A percentile compares a stretch with the other conserved stretches of the same genome.
Evolutionary conservation across 2,329 filamentous ascomycete genomes (phyloP).

Genomic region (Gnomoniopsis smithogilvyi): DNA sequence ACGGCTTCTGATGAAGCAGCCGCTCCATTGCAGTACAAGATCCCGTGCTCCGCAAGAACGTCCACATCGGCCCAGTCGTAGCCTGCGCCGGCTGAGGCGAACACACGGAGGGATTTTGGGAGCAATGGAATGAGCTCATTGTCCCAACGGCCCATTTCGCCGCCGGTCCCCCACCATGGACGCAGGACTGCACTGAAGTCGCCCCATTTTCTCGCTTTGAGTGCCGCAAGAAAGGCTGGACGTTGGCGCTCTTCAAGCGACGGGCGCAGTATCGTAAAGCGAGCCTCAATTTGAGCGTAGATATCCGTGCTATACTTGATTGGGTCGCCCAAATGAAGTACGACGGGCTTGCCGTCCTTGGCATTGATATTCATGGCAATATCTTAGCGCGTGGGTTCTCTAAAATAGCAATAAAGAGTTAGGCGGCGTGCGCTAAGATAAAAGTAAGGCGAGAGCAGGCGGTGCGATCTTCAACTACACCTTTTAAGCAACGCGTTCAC

Average conservation of each 20-base stretch:
- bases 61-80: conserved; percentile 63
- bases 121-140: conserved; percentile 52
- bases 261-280: conserved; percentile 32
- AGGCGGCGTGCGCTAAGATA: too few relatives aligned
- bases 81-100: conserved; percentile 61
- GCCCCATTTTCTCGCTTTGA: conserved; percentile 37
- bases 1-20: conserved; percentile 59
- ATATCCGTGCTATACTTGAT: conserved; percentile 29
- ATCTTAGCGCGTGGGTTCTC: background rate
- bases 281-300: conserved; percentile 27
- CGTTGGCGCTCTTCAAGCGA: conserved; percentile 35
- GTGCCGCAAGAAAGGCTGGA: conserved; percentile 32
- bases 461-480: too few relatives aligned
- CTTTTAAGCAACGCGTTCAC: too few relatives aligned
- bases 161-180: conserved; percentile 62
- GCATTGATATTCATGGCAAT: background rate
- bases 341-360: conserved; percentile 19
- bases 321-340: conserved; percentile 31
- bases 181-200: conserved; percentile 45
- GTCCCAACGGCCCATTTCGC: conserved; percentile 64
- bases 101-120: conserved; percentile 53
- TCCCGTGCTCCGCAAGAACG: conserved; percentile 29
- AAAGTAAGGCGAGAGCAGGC: too few relatives aligned
- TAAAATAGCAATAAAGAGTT: too few relatives aligned
- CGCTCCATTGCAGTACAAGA: conserved; percentile 62